These are phyloP conservation scores for Amyloporia xantha DNA, from an alignment of 768 basidiomycete species.

Conservation along the genomic window DNA sequence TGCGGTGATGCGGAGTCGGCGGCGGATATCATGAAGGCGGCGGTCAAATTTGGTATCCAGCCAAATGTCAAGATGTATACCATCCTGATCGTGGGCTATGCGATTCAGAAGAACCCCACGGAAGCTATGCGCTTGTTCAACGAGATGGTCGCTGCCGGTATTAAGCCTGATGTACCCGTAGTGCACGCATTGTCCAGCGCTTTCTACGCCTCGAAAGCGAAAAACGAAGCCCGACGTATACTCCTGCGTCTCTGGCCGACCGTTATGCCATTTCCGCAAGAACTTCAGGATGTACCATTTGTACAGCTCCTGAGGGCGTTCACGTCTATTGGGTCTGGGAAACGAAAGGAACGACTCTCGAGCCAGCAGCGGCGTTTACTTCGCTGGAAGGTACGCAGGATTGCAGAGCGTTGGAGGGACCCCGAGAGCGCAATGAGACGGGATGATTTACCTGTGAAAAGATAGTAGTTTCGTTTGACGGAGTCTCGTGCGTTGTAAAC, in stretches of 20 bases:
- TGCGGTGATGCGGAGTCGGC: constrained; percentile 57
- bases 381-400: constrained; percentile 29
- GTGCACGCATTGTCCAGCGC: constrained; percentile 68
- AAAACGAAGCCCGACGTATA: constrained; percentile 42
- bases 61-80: constrained; percentile 71
- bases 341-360: constrained; percentile 18
- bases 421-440: too few relatives aligned
- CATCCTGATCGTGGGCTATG: constrained; percentile 67
- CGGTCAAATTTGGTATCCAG: constrained; percentile 40
- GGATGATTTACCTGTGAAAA: too few relatives aligned
- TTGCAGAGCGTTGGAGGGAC: constrained; percentile 49
- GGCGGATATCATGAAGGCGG: constrained; percentile 46
- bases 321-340: constrained; percentile 16
- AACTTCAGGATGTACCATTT: constrained; percentile 38
- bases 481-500: too few relatives aligned
- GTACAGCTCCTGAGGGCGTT: constrained; percentile 41
- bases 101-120: constrained; percentile 48
- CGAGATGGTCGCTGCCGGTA: constrained; percentile 52
- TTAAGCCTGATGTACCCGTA: constrained; percentile 63
- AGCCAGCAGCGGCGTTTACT: constrained; percentile 31
- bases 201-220: constrained; percentile 52
- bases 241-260: constrained; percentile 60
- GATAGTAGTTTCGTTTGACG: too few relatives aligned
- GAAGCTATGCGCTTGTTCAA: constrained; percentile 50
- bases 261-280: constrained; percentile 53